Conservation (phyloP, 129 eudicot species). For the Helianthus annuus region DNA sequence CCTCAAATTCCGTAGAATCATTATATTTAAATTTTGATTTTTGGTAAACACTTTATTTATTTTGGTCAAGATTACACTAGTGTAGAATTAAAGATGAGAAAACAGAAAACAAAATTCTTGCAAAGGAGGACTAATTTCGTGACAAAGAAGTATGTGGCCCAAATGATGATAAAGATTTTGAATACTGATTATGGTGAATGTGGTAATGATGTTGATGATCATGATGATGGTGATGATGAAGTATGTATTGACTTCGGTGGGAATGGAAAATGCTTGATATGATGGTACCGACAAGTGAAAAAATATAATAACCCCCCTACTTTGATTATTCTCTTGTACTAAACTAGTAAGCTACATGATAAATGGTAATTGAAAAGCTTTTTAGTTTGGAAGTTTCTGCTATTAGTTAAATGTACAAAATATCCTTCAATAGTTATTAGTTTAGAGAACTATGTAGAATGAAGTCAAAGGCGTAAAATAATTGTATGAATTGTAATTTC, state of each 20-base stretch:
- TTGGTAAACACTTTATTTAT: neutral
- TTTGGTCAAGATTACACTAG: neutral
- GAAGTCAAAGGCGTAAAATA: conserved; percentile 6
- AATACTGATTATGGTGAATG: neutral
- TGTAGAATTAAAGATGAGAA: neutral
- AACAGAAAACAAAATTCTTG: neutral
- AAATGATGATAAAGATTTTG: neutral
- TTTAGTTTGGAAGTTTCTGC: neutral
- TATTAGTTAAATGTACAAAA: neutral
- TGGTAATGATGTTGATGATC: neutral
- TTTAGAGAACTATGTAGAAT: conserved; percentile 3
- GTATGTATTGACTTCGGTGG: neutral
- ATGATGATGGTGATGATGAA: neutral
- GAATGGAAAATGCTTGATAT: neutral
- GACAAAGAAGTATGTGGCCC: neutral
- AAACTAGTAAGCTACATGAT: neutral
- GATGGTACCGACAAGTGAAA: neutral
- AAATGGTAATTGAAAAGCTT: neutral
- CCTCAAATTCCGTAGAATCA: neutral
- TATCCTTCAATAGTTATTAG: neutral
- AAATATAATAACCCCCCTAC: neutral
- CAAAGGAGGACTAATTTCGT: neutral
- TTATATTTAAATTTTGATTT: neutral
- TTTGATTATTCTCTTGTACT: neutral
- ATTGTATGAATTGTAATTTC: neutral